These are phyloP conservation scores for Nicotiana attenuata DNA, from an alignment of 257 asterid genomes.

Conservation along the genomic window DNA sequence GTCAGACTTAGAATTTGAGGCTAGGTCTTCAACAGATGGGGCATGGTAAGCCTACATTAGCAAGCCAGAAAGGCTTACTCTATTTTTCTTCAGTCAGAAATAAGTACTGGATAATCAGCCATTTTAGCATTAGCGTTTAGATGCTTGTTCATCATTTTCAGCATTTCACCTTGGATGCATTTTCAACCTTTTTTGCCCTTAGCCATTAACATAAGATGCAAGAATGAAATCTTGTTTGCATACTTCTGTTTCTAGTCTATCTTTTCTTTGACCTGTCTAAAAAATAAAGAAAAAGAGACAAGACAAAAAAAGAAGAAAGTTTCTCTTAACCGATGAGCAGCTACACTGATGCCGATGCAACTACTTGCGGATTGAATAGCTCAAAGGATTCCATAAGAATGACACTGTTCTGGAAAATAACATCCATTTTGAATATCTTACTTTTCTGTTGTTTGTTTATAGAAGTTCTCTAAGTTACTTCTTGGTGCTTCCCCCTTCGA, in stretches of 20 bases:
- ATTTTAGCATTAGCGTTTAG: not conserved
- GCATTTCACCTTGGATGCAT: not conserved
- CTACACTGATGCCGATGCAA: not conserved
- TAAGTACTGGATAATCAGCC: not conserved
- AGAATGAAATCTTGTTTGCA: not conserved
- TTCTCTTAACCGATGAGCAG: not conserved
- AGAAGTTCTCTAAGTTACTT: not conserved
- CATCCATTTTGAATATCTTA: not conserved
- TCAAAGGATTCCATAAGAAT: slow-evolving; percentile 4
- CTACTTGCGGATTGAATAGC: not conserved
- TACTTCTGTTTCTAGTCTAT: not conserved
- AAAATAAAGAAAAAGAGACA: not conserved
- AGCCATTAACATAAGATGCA: slow-evolving; percentile 8
- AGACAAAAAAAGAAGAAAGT: not conserved
- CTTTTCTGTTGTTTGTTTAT: not conserved
- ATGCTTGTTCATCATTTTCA: not conserved
- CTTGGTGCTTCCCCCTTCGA: not conserved
- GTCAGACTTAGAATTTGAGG: slow-evolving; percentile 67
- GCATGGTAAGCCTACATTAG: slow-evolving; percentile 61
- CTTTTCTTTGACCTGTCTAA: not conserved
- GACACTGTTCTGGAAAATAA: not conserved
- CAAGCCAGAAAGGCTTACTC: not conserved
- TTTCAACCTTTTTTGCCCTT: not conserved
- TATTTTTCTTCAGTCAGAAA: not conserved
- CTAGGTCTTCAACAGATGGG: slow-evolving; percentile 69